These are phyloP conservation scores for Microsporum audouinii DNA, from an alignment of 2,329 filamentous ascomycete species.

Conservation along the genomic window DNA sequence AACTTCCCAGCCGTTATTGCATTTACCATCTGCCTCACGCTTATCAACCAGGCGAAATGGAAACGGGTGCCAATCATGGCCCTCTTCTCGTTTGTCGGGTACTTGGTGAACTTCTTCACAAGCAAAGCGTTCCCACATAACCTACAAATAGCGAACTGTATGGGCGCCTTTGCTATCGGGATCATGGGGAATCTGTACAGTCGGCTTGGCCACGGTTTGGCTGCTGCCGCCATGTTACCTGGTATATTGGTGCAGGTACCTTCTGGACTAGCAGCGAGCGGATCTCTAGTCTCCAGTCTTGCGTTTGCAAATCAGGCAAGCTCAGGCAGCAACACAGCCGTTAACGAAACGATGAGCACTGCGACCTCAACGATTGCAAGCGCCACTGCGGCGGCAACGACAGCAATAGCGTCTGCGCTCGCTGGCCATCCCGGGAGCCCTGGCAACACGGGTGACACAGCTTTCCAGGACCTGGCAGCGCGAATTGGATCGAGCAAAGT, in stretches of 20 bases:
- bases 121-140: constrained; percentile 56
- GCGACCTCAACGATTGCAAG: constrained; percentile 11
- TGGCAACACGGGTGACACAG: background rate
- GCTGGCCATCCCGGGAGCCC: background rate
- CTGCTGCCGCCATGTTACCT: constrained; percentile 72
- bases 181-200: constrained; percentile 70
- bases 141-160: constrained; percentile 63
- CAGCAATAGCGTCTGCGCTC: background rate
- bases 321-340: background rate
- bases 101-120: constrained; percentile 63
- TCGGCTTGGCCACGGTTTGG: constrained; percentile 60
- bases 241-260: constrained; percentile 67
- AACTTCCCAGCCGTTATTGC: constrained; percentile 62
- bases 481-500: constrained; percentile 25
- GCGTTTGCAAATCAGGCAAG: constrained; percentile 46
- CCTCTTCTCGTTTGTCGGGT: constrained; percentile 60
- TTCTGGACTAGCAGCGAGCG: constrained; percentile 47
- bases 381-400: background rate
- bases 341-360: background rate
- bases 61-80: constrained; percentile 68
- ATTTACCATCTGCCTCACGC: constrained; percentile 62
- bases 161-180: constrained; percentile 65
- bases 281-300: constrained; percentile 46
- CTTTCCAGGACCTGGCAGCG: constrained; percentile 1
- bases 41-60: constrained; percentile 74